phyloP scores from a whole-genome alignment of 768 basidiomycete genomes.

The Cytidiella melzeri region DNA sequence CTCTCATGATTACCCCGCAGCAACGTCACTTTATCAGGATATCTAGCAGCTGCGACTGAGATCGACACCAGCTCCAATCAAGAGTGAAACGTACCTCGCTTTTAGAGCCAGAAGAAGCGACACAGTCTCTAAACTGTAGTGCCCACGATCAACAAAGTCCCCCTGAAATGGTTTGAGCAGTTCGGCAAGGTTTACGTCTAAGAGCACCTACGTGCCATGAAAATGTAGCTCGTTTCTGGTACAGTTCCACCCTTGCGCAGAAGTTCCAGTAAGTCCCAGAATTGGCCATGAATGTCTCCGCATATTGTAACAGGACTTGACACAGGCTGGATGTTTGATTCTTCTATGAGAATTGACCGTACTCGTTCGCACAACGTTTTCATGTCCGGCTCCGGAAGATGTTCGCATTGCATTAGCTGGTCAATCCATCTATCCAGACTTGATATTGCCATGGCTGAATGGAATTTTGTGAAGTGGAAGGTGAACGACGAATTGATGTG shows the following conservation, averaged over 20 bases:
- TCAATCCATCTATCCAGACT: slow-evolving; percentile 81
- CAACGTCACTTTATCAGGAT: slow-evolving; percentile 88
- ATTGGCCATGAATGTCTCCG: slow-evolving; percentile 97
- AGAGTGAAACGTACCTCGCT: slow-evolving; percentile 51
- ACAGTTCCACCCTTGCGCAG: slow-evolving; percentile 80
- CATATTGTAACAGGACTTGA: slow-evolving; percentile 92
- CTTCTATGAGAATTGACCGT: slow-evolving; percentile 85
- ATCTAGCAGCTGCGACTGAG: slow-evolving; percentile 40
- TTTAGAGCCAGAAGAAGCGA: slow-evolving; percentile 85
- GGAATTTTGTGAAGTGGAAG: too few species aligned
- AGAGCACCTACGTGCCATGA: slow-evolving; percentile 74
- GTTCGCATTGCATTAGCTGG: slow-evolving; percentile 79
- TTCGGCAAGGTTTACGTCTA: slow-evolving; percentile 4
- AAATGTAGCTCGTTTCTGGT: slow-evolving; percentile 89
- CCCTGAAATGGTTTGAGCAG: slow-evolving; percentile 46
- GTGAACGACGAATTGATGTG: too few species aligned
- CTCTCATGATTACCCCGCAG: slow-evolving; percentile 96
- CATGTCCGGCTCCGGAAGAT: slow-evolving; percentile 89
- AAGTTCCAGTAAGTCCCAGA: slow-evolving; percentile 93
- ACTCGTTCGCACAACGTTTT: slow-evolving; percentile 89
- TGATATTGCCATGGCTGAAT: slow-evolving; percentile 17
- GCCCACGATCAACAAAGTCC: slow-evolving; percentile 96
- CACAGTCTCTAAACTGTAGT: slow-evolving; percentile 94
- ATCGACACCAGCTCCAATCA: background rate
- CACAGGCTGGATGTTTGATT: slow-evolving; percentile 96